Evolutionary conservation across 164 flowering plant species (phyloP), one percentile per base, ranked within the genome.

Genomic region (Sedum album): DNA sequence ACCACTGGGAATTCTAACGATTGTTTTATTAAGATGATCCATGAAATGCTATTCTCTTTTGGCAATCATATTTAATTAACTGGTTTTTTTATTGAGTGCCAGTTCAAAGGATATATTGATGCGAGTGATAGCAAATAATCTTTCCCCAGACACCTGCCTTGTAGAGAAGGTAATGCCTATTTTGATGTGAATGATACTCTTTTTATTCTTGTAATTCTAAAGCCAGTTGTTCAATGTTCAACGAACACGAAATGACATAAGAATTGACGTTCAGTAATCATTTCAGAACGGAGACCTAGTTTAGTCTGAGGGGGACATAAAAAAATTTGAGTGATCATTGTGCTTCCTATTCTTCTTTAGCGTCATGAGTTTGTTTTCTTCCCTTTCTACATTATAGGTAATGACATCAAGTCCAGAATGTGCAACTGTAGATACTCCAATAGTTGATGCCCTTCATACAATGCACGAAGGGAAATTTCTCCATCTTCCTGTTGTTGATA

Each of bases 341-440:
- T 26, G 31, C 25, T 23, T n/a, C 57, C 57, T 51, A 20, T 6
- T 53, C 25, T 7, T 53, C 60, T 39, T 7, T 53, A 25, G 3
- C 11, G 4, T 49, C 25, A n/a, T 20, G 55, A 20, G 5, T 7
- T 49, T 4, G n/a, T n/a, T 53, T 25, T 53, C 30, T 25, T 39
- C 9, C 21, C 21, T 49, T 14, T 18, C 21, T 49, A 53, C 2
- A 53, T 35, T 72, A 39, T 76, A 95, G 99, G 93, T 92, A 66
- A 95, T 95, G 97, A 95, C 99, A 63, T 94, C 94, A 39, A 92
- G 89, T 79, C 99, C 99, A 74, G 96, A 92, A 78, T 95, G 94
- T 86, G 97, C 88, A 21, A 82, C 90, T 65, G 76, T 89, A 76
- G 99, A 92, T 68, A 89, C 96, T 21, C 94, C 99, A 39, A 92